Base-by-base conservation (phyloP, 2,329 filamentous ascomycete genomes). In the Talaromyces sp. region DNA sequence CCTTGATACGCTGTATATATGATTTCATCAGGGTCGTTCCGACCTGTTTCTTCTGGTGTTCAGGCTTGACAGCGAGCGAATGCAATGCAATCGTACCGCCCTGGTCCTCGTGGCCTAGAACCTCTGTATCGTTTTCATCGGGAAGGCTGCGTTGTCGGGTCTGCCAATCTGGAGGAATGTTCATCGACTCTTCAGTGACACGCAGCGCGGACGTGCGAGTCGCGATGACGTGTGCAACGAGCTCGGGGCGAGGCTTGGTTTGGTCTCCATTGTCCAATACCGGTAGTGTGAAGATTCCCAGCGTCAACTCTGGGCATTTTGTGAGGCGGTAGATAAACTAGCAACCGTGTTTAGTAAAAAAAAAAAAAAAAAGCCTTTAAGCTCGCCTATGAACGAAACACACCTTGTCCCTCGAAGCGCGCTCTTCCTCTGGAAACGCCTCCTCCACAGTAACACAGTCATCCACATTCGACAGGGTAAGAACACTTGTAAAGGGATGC, bases 1-100 rank as follows among this genome's bases (percentile, higher is more conserved):
- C 84, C 69, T 85, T 86, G 75, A 95, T 88, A 58, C 90, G 84
- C 71, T 93, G 87, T 59, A 93, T 81, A 70, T 92, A 96, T 3
- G 88, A 83, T 73, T 85, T 87, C 78, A 96, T 80, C 62, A 96
- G 77, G 21, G 88, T 86, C 64, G 84, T 86, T 17, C 90, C 93
- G 2, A 96, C 79, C 1, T 90, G 89, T 60, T 86, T 85, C 35
- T 85, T 81, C 65, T 95, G 90, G 60, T 91, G 85, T 62, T 87
- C 84, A 0, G 90, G 91, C 58, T 89, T 81, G 6, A 96, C 87
- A 19, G 89, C 90, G 5, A 97, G 81, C 0, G 90, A 93, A 75
- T 97, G 93, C 55, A 96, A 77, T 59, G 86, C 90, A 59, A 96
- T 82, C 0, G 90, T 96, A 50, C 86, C 78, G 43, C 91, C 91